phyloP scores from a whole-genome alignment of 805 yeast species.

The Candida odintsovae region DNA sequence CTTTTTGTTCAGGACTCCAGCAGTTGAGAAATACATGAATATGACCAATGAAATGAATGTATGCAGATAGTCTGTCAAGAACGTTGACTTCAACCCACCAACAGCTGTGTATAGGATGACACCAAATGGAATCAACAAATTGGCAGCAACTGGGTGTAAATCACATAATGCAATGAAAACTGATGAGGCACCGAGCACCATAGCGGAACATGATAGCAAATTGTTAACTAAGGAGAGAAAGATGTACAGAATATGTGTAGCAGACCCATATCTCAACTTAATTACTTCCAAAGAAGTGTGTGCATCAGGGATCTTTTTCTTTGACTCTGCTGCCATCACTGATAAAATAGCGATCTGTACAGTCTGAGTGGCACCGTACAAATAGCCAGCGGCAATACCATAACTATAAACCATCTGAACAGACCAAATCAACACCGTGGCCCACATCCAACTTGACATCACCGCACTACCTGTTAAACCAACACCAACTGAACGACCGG shows the following conservation, averaged over 20 bases:
- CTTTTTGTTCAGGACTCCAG: slow-evolving; percentile 27
- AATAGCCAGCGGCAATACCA: slow-evolving; percentile 33
- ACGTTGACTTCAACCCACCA: slow-evolving; percentile 45
- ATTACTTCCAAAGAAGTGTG: slow-evolving; percentile 35
- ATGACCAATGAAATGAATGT: slow-evolving; percentile 36
- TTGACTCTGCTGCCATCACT: slow-evolving; percentile 30
- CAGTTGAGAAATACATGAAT: slow-evolving; percentile 26
- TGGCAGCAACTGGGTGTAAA: slow-evolving; percentile 37
- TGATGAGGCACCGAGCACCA: slow-evolving; percentile 37
- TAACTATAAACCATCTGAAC: slow-evolving; percentile 33
- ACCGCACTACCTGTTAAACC: slow-evolving; percentile 37
- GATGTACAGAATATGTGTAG: slow-evolving; percentile 28
- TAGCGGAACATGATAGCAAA: slow-evolving; percentile 29
- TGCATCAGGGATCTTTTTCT: slow-evolving; percentile 33
- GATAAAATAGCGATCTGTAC: slow-evolving; percentile 31
- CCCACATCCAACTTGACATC: slow-evolving; percentile 43
- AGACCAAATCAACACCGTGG: slow-evolving; percentile 30
- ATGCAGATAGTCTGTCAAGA: slow-evolving; percentile 44
- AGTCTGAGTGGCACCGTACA: slow-evolving; percentile 31
- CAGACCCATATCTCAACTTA: slow-evolving; percentile 30
- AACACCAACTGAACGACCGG: slow-evolving; percentile 32
- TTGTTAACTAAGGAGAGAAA: slow-evolving; percentile 32
- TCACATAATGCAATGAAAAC: slow-evolving; percentile 30
- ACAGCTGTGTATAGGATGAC: slow-evolving; percentile 41
- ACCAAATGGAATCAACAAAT: slow-evolving; percentile 37